Base-by-base conservation (phyloP, 257 asterid genomes). In the Primulina eburnea region DNA sequence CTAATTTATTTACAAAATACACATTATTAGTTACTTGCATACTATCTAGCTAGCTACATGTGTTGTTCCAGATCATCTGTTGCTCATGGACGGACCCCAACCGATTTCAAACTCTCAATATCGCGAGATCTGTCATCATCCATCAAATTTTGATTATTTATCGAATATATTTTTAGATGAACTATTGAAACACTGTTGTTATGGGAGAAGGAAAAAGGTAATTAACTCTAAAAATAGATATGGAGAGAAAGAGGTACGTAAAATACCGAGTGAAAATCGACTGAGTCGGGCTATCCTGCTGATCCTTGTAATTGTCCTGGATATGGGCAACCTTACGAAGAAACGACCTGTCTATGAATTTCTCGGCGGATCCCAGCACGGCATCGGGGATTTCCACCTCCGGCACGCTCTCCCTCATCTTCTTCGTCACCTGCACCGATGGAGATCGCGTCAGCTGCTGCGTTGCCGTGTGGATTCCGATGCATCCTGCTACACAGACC, bases 301-400 rank as follows among this genome's bases (percentile, higher is more conserved):
- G 40, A 18, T 50, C 62, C 40, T 76, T 75, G 50, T 62, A 47
- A 14, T 47, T 66, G 12, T 84, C 82, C 73, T 81, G 89, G 60
- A 84, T 76, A 56, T 77, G 81, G 24, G 69, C 89, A 24, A 84
- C 77, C 58, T 79, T 82, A 74, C 89, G 57, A n/a, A 81, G 82
- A 73, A 79, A 81, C 1, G 89, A 84, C 17, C 75, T 79, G 68
- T 64, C 69, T 59, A 62, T 47, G 58, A 84, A 79, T 14, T 81
- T 84, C 66, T 64, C 79, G 0, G 77, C 75, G 0, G 84, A 79
- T 5, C 40, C 21, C 1, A 68, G 9, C 12, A 67, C 59, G 0
- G 30, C 78, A 32, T 79, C 81, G 0, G 86, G 83, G 26, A 8
- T 12, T 2, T 84, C 89, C 34, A 84, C 86, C 78, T 84, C 89